Conservation (phyloP, 768 basidiomycete species). For the Mycena leptocephala region DNA sequence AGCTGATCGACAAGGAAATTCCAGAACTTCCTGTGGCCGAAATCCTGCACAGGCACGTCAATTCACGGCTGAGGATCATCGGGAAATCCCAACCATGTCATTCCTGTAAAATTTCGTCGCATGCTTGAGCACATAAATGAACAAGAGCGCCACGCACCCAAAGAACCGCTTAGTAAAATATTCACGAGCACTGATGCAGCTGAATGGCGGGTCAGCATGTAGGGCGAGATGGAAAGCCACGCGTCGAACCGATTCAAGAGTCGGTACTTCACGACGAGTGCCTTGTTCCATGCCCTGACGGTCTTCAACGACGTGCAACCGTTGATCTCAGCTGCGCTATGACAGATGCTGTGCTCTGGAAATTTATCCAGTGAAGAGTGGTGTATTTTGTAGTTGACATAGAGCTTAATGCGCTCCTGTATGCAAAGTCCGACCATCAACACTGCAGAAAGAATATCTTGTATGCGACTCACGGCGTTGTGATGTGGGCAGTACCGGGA, state of each 20-base stretch:
- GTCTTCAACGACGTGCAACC: slow-evolving; percentile 47
- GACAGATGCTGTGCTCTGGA: slow-evolving; percentile 43
- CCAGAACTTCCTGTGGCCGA: too few species aligned
- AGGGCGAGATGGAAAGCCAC: background rate
- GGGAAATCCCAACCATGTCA: slow-evolving; percentile 50
- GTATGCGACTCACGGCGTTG: too few species aligned
- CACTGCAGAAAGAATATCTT: too few species aligned
- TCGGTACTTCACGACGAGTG: slow-evolving; percentile 49
- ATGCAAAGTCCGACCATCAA: too few species aligned
- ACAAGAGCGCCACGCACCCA: slow-evolving; percentile 49
- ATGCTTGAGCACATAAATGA: background rate
- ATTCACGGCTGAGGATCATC: slow-evolving; percentile 14
- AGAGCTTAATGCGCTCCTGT: slow-evolving; percentile 53
- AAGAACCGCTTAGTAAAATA: slow-evolving; percentile 58
- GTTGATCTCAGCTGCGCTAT: slow-evolving; percentile 38
- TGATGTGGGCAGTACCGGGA: too few species aligned
- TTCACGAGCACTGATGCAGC: slow-evolving; percentile 55
- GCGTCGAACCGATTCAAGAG: slow-evolving; percentile 47
- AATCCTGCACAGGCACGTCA: too few species aligned
- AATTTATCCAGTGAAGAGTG: slow-evolving; percentile 49
- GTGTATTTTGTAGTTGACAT: slow-evolving; percentile 52
- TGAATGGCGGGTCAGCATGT: slow-evolving; percentile 22
- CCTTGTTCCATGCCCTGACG: slow-evolving; percentile 50
- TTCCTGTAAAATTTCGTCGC: slow-evolving; percentile 40
- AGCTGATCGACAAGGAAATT: too few species aligned